These are phyloP conservation scores for Cotoneaster glaucophyllus DNA, from an alignment of 306 rosid species.

Conservation along the genomic window DNA sequence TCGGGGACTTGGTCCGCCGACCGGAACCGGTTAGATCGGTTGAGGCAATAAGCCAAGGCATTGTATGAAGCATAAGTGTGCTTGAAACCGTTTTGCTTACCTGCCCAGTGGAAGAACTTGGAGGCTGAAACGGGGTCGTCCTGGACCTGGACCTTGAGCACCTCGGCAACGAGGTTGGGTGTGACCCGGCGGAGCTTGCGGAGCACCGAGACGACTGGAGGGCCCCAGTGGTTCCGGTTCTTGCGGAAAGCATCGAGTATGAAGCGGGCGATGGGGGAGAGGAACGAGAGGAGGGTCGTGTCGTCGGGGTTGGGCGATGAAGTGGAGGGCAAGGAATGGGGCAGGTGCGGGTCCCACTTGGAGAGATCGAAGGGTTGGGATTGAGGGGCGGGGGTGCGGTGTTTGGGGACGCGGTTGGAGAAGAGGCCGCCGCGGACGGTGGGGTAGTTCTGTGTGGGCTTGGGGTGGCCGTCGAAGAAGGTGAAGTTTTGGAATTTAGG, in stretches of 20 bases:
- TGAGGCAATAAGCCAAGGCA: slow-evolving; percentile 67
- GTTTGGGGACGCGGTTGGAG: slow-evolving; percentile 42
- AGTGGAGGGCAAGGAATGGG: slow-evolving; percentile 14
- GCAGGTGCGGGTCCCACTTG: slow-evolving; percentile 68
- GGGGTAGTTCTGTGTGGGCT: slow-evolving; percentile 67
- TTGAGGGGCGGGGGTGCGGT: not conserved
- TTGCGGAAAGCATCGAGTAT: slow-evolving; percentile 58
- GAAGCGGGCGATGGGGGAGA: slow-evolving; percentile 75
- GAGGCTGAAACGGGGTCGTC: slow-evolving; percentile 45
- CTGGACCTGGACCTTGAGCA: slow-evolving; percentile 63
- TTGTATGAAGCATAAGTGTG: slow-evolving; percentile 69
- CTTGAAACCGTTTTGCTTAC: slow-evolving; percentile 59
- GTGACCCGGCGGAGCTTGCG: slow-evolving; percentile 73
- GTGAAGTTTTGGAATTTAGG: slow-evolving; percentile 36
- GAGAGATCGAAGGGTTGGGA: slow-evolving; percentile 35
- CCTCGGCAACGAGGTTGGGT: slow-evolving; percentile 64
- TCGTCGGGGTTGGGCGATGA: not conserved
- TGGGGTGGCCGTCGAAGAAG: slow-evolving; percentile 77
- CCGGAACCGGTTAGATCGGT: slow-evolving; percentile 43
- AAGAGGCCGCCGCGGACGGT: slow-evolving; percentile 64
- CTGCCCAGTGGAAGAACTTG: slow-evolving; percentile 74
- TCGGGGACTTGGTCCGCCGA: slow-evolving; percentile 70
- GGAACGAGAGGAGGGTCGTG: slow-evolving; percentile 30
- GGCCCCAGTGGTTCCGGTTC: slow-evolving; percentile 51
- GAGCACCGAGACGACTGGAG: slow-evolving; percentile 52